These are phyloP conservation scores for Rhytidiadelphus loreus DNA, from an alignment of 225 moss, liverwort and hornwort species.

Conservation along the genomic window DNA sequence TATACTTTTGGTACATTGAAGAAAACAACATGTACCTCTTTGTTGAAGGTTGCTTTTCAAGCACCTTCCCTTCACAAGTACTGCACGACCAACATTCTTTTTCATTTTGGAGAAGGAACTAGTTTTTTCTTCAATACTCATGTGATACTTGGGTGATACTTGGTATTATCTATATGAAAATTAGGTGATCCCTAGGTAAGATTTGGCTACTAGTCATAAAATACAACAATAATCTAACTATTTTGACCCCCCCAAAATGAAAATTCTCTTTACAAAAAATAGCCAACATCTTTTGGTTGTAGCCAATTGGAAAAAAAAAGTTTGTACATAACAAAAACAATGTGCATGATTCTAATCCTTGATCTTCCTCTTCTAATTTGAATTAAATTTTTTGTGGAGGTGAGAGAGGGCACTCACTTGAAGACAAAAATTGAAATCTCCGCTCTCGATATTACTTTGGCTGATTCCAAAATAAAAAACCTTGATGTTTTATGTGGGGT, in stretches of 20 bases:
- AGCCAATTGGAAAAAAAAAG: too few relatives aligned
- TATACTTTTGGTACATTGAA: neutral
- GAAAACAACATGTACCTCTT: neutral
- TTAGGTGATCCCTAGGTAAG: too few relatives aligned
- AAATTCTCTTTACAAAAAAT: neutral
- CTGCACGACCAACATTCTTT: too few relatives aligned
- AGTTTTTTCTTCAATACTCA: too few relatives aligned
- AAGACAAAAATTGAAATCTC: neutral
- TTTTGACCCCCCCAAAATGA: neutral
- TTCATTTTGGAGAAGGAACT: too few relatives aligned
- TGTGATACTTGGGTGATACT: too few relatives aligned
- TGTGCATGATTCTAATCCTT: rapidly evolving
- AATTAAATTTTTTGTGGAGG: neutral
- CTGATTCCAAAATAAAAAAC: neutral
- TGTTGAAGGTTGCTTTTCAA: rapidly evolving
- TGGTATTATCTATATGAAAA: too few relatives aligned
- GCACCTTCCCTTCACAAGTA: too few relatives aligned
- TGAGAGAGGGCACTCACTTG: too few relatives aligned
- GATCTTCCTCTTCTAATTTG: neutral
- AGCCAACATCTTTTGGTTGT: too few relatives aligned
- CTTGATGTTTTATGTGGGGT: too few relatives aligned
- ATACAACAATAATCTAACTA: neutral
- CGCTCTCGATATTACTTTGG: neutral
- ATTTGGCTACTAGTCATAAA: neutral
- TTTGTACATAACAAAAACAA: too few relatives aligned